phyloP scores from a whole-genome alignment of 108 stramenopile genomes.

The Aurantiochytrium sp. region DNA sequence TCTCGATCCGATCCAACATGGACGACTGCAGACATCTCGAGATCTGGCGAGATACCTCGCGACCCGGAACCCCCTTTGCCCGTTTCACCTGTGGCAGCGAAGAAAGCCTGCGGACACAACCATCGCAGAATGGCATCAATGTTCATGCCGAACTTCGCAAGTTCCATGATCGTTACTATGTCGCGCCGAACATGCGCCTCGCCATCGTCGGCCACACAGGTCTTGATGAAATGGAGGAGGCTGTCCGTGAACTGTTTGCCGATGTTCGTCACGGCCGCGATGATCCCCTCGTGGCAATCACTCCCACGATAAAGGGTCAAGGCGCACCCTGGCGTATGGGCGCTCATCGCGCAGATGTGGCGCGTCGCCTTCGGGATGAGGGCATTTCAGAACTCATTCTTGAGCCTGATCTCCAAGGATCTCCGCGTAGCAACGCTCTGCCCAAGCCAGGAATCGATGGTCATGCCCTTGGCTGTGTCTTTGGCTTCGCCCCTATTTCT shows the following conservation, averaged over 20 bases:
- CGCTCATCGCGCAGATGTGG: neutral
- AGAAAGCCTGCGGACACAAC: slow-evolving; percentile 69
- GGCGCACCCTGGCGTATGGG: slow-evolving; percentile 14
- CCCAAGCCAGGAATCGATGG: neutral
- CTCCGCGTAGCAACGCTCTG: neutral
- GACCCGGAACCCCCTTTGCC: slow-evolving; percentile 58
- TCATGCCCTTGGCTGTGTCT: slow-evolving; percentile 23
- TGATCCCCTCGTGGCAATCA: neutral
- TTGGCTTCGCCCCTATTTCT: slow-evolving; percentile 68
- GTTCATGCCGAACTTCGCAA: slow-evolving; percentile 68
- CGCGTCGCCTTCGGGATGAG: neutral
- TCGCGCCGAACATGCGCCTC: slow-evolving; percentile 80
- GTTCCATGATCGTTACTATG: slow-evolving; percentile 76
- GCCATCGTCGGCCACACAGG: slow-evolving; percentile 61
- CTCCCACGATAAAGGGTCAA: neutral
- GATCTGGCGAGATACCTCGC: slow-evolving; percentile 55
- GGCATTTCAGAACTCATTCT: neutral
- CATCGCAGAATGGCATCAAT: slow-evolving; percentile 38
- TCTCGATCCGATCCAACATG: slow-evolving; percentile 69
- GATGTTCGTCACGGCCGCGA: slow-evolving; percentile 63
- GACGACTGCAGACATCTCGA: slow-evolving; percentile 82
- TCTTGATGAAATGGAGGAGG: slow-evolving; percentile 57
- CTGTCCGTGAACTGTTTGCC: slow-evolving; percentile 59
- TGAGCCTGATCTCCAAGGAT: neutral
- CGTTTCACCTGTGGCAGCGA: slow-evolving; percentile 90